phyloP scores from a whole-genome alignment of 2,329 filamentous ascomycete species.

The Capronia coronata region DNA sequence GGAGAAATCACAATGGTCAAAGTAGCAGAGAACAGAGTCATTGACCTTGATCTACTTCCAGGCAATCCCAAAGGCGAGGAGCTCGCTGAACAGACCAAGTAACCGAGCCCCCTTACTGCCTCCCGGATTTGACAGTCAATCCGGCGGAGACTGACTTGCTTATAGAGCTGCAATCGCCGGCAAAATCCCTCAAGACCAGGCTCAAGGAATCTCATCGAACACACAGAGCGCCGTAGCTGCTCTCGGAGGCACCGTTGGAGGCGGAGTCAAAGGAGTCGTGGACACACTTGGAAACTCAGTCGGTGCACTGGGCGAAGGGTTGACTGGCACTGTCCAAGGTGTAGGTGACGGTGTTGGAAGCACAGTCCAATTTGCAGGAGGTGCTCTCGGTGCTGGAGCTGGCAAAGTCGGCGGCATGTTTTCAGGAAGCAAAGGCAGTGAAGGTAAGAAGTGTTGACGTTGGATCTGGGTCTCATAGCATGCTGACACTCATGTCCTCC shows the following conservation, averaged over 20 bases:
- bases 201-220: conserved; percentile 20
- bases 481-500: background rate
- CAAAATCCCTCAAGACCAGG: conserved; percentile 17
- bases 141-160: background rate
- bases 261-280: conserved; percentile 24
- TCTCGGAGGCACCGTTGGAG: conserved; percentile 22
- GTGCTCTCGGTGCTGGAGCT: conserved; percentile 22
- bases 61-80: conserved; percentile 19
- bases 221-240: conserved; percentile 21
- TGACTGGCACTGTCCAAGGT: conserved; percentile 21
- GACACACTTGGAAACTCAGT: conserved; percentile 25
- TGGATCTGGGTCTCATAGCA: background rate
- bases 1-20: conserved; percentile 31
- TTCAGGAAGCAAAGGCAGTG: conserved; percentile 9
- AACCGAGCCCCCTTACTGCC: background rate
- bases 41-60: conserved; percentile 25
- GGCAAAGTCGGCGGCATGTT: conserved; percentile 22
- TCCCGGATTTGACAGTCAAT: no score
- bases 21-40: conserved; percentile 24
- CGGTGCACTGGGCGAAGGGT: conserved; percentile 19
- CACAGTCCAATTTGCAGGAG: conserved; percentile 23
- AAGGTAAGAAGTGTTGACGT: conserved; percentile 6
- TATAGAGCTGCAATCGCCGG: conserved; percentile 17
- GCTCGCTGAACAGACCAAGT: conserved; percentile 21
- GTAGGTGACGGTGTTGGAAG: conserved; percentile 23